These are phyloP conservation scores for Epichloe festucae DNA, from an alignment of 2,329 filamentous ascomycete genomes.

Conservation along the genomic window DNA sequence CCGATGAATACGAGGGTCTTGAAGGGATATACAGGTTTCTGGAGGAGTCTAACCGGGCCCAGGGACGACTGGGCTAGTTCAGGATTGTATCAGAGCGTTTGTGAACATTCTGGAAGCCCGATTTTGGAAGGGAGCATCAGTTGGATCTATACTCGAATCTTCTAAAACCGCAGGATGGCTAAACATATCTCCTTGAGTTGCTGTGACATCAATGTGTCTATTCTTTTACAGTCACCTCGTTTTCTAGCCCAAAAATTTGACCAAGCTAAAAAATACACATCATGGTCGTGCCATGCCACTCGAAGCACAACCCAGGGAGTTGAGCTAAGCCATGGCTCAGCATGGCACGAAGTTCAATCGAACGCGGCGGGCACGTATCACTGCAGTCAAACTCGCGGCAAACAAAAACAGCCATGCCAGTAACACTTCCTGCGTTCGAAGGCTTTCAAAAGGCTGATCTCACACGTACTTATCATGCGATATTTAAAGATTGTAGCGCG, in stretches of 20 bases:
- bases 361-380: too few relatives aligned
- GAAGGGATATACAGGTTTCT: constrained; percentile 46
- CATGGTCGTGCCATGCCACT: background rate
- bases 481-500: too few relatives aligned
- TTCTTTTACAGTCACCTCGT: too few relatives aligned
- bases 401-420: too few relatives aligned
- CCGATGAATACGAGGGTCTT: constrained; percentile 39
- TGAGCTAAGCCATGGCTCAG: background rate
- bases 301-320: background rate
- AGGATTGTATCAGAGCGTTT: background rate
- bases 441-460: too few relatives aligned
- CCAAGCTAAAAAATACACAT: background rate
- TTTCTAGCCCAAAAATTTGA: too few relatives aligned
- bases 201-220: background rate
- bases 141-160: constrained; percentile 10
- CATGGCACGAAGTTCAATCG: too few relatives aligned
- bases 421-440: too few relatives aligned
- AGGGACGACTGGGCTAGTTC: constrained; percentile 19
- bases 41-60: constrained; percentile 40
- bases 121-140: background rate
- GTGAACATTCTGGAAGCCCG: background rate
- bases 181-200: background rate
- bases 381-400: too few relatives aligned
- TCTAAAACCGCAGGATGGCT: background rate
- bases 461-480: too few relatives aligned